Evolutionary conservation across 2,329 filamentous ascomycete species (phyloP).

Genomic region (Fusarium vanettenii): DNA sequence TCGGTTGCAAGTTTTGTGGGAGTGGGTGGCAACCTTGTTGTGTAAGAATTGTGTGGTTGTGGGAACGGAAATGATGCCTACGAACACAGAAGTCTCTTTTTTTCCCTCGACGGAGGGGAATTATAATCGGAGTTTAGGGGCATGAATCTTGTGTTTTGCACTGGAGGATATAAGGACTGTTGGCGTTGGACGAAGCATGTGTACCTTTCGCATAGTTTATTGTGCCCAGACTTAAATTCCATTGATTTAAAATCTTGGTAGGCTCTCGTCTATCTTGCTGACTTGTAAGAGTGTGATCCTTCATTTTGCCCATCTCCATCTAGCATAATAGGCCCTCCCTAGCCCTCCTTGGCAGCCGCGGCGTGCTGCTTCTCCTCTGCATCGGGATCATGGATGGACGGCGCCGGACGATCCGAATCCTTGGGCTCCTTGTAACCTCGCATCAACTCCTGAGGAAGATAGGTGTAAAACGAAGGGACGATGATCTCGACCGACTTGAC

Average conservation of each 20-base stretch:
- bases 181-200: constrained; percentile 14
- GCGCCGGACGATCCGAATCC: constrained; percentile 57
- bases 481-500: constrained; percentile 68
- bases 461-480: constrained; percentile 72
- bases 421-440: constrained; percentile 70
- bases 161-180: constrained; percentile 7
- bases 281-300: neutral
- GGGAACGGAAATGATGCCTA: neutral
- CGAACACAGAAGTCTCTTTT: neutral
- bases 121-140: constrained; percentile 28
- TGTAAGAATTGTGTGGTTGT: neutral
- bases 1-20: neutral
- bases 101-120: constrained; percentile 1
- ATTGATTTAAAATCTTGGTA: neutral
- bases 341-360: constrained; percentile 33
- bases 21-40: neutral
- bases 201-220: neutral
- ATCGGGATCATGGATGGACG: constrained; percentile 53
- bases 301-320: neutral
- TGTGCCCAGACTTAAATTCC: constrained; percentile 1
- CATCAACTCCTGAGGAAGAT: constrained; percentile 78
- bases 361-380: constrained; percentile 46
- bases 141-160: constrained; percentile 6
- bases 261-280: neutral
- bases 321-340: neutral